Base-by-base conservation (phyloP, 306 rosid species). In the Cercis canadensis region DNA sequence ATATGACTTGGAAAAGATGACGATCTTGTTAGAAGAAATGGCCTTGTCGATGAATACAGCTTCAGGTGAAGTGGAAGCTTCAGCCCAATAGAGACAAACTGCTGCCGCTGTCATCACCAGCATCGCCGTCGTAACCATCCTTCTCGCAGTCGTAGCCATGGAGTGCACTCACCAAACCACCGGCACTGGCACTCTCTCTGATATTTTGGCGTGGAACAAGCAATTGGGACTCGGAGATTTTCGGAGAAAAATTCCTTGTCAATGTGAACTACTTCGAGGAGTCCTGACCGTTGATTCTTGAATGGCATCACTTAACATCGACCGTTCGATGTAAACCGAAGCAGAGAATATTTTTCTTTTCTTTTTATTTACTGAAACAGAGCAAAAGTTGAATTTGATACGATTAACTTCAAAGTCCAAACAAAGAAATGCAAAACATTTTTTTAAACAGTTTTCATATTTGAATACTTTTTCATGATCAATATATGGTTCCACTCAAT, bases 1-100 rank as follows among this genome's bases (percentile, higher is more conserved):
- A 68, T 94, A 94, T 73, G 97, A 86, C 77, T 94, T 94, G 74
- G 98, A 94, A 71, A 94, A 94, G 75, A 94, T 89, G 81, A 83
- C 97, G 79, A 90, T 86, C 34, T 81, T 79, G 89, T 90, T 86
- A 43, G 95, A 87, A 40, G 81, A 39, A 47, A 94, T 71, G 78
- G 97, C 87, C 17, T 89, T 92, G 70, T 78, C 83, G 71, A 94
- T 81, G 79, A 94, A 94, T 33, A 66, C 83, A 53, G 86, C 75
- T 10, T 72, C 63, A 1, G 83, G 11, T 4, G 96, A 70, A 60
- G 89, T 60, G 36, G 87, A 56, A 78, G 81, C 73, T 33, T 64
- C 72, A 39, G 51, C 72, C 62, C 59, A 63, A 12, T 41, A 66
- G 1, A 85, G 54, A 62, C 82, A 81, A 36, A 58, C 74, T 11